Conservation (phyloP, 495 filamentous ascomycete species). For the Jackrogersella multiformis region DNA sequence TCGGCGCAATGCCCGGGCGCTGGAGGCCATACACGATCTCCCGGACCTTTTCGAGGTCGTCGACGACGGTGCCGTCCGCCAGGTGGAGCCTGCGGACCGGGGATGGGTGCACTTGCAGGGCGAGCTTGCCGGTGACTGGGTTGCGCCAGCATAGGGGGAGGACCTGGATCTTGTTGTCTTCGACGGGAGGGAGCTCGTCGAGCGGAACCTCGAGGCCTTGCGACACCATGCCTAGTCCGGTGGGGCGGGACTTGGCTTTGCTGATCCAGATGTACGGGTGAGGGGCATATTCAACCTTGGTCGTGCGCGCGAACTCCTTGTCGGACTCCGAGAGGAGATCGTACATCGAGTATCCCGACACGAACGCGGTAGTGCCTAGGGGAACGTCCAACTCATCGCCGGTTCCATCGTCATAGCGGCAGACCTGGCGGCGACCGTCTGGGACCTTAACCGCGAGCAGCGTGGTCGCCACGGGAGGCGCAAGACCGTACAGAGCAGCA, state of each 20-base stretch:
- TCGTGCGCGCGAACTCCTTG: slow-evolving; percentile 69
- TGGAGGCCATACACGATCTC: slow-evolving; percentile 73
- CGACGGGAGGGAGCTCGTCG: slow-evolving; percentile 68
- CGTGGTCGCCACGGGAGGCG: slow-evolving; percentile 74
- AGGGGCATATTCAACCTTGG: slow-evolving; percentile 75
- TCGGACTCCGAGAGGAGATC: slow-evolving; percentile 68
- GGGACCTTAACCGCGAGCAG: slow-evolving; percentile 74
- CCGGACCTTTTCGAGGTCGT: slow-evolving; percentile 70
- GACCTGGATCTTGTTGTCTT: slow-evolving; percentile 70
- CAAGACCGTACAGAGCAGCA: slow-evolving; percentile 75
- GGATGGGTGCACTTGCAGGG: slow-evolving; percentile 75
- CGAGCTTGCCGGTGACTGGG: slow-evolving; percentile 69
- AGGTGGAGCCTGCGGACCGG: slow-evolving; percentile 71
- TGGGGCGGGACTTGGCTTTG: slow-evolving; percentile 67
- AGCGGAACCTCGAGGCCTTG: slow-evolving; percentile 66
- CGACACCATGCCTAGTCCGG: slow-evolving; percentile 72
- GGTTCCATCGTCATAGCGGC: slow-evolving; percentile 76
- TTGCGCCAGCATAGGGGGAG: slow-evolving; percentile 79
- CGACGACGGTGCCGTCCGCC: slow-evolving; percentile 69
- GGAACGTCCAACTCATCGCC: slow-evolving; percentile 73
- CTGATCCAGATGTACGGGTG: slow-evolving; percentile 85
- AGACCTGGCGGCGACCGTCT: slow-evolving; percentile 67
- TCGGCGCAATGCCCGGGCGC: slow-evolving; percentile 73
- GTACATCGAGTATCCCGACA: slow-evolving; percentile 72
- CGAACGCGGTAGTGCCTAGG: slow-evolving; percentile 79